Evolutionary conservation across 1,284 basidiomycete genomes (phyloP).

Genomic region (Calocybe gambosa): DNA sequence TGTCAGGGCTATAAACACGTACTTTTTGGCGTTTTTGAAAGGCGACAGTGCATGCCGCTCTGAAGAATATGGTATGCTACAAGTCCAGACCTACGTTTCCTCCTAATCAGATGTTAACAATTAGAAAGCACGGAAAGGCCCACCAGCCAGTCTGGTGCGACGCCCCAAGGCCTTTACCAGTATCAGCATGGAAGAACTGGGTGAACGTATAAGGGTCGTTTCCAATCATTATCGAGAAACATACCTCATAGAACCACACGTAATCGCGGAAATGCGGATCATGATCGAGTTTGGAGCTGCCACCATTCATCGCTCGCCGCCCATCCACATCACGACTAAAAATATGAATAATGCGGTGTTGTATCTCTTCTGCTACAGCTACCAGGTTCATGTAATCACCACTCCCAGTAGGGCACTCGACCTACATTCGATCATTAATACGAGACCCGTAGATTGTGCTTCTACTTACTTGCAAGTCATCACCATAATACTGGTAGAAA

Average conservation of each 20-base stretch:
- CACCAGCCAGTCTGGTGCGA: slow-evolving; percentile 97
- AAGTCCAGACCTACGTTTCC: slow-evolving; percentile 66
- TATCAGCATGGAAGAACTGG: slow-evolving; percentile 94
- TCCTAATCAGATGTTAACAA: slow-evolving; percentile 1
- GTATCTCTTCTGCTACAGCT: slow-evolving; percentile 92
- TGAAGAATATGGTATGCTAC: slow-evolving; percentile 91
- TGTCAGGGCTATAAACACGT: slow-evolving; percentile 23
- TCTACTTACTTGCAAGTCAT: slow-evolving; percentile 57
- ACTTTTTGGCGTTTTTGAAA: slow-evolving; percentile 88
- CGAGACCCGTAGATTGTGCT: background rate
- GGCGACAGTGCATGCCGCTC: slow-evolving; percentile 75
- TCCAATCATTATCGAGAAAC: slow-evolving; percentile 13
- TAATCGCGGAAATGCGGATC: slow-evolving; percentile 98
- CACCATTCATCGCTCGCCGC: slow-evolving; percentile 86
- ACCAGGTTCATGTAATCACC: slow-evolving; percentile 96
- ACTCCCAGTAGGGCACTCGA: slow-evolving; percentile 93
- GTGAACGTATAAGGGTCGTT: background rate
- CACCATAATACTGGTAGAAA: slow-evolving; percentile 96
- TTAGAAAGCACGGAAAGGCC: slow-evolving; percentile 22
- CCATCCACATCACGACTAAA: slow-evolving; percentile 88
- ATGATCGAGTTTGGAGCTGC: slow-evolving; percentile 78
- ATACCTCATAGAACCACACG: slow-evolving; percentile 89
- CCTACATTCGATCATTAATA: slow-evolving; percentile 28
- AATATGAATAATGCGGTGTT: slow-evolving; percentile 95
- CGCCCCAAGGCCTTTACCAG: slow-evolving; percentile 87